These are phyloP conservation scores for Leccinum pellstonianum DNA, from an alignment of 768 basidiomycete genomes.

Conservation along the genomic window DNA sequence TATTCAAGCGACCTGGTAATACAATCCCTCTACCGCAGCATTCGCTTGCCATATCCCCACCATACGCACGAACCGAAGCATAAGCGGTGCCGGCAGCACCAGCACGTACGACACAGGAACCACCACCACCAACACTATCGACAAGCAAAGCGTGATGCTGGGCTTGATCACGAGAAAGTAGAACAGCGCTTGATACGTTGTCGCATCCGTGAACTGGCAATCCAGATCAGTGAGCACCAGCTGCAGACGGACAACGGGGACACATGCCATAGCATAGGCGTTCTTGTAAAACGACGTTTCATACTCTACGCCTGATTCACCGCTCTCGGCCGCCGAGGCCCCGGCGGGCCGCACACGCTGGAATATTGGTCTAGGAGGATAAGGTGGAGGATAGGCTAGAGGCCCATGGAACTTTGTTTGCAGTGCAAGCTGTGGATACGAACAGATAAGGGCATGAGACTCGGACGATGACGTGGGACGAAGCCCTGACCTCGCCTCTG, in stretches of 20 bases:
- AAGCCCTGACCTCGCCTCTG: slow-evolving; percentile 57
- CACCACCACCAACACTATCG: slow-evolving; percentile 51
- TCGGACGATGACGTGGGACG: background rate
- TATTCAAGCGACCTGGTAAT: slow-evolving; percentile 35
- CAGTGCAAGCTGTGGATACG: slow-evolving; percentile 49
- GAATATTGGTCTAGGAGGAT: slow-evolving; percentile 74
- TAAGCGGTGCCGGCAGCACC: slow-evolving; percentile 65
- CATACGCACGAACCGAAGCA: slow-evolving; percentile 60
- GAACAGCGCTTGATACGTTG: slow-evolving; percentile 82
- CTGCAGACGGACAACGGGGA: background rate
- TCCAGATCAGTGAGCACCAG: slow-evolving; percentile 7
- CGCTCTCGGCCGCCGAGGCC: slow-evolving; percentile 49
- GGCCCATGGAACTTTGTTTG: slow-evolving; percentile 72
- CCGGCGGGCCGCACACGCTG: slow-evolving; percentile 56
- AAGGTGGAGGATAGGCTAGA: slow-evolving; percentile 58
- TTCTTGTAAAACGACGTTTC: slow-evolving; percentile 82
- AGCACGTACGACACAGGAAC: slow-evolving; percentile 58
- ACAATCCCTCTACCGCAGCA: slow-evolving; percentile 72
- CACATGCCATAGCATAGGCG: slow-evolving; percentile 72
- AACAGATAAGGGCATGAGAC: slow-evolving; percentile 13
- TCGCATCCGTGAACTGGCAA: slow-evolving; percentile 71
- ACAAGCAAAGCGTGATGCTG: slow-evolving; percentile 67
- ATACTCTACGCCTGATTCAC: slow-evolving; percentile 37
- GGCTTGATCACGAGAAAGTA: slow-evolving; percentile 90
- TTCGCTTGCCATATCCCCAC: slow-evolving; percentile 84